phyloP scores from a whole-genome alignment of 805 yeast genomes.

The Teunomyces gatunensis region DNA sequence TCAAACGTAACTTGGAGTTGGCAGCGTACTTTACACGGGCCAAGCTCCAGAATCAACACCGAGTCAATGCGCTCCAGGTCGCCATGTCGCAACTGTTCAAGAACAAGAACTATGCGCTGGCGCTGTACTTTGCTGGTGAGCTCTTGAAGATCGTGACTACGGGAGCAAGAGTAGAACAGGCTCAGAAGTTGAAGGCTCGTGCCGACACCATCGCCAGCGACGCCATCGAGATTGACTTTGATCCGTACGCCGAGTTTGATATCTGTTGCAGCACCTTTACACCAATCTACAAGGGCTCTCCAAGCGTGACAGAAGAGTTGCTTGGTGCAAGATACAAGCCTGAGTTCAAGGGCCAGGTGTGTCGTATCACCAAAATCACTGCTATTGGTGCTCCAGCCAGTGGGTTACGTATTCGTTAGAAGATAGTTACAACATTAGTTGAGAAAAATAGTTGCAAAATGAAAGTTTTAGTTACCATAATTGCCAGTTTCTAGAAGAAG shows the following conservation, averaged over 20 bases:
- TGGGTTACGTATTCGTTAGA: slow-evolving; percentile 62
- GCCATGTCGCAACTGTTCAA: slow-evolving; percentile 94
- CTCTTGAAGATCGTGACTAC: slow-evolving; percentile 64
- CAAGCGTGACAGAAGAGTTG: slow-evolving; percentile 70
- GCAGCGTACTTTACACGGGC: slow-evolving; percentile 95
- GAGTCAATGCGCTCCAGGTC: slow-evolving; percentile 84
- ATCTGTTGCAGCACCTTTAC: slow-evolving; percentile 85
- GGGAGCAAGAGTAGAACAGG: slow-evolving; percentile 87
- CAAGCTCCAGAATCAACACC: slow-evolving; percentile 77
- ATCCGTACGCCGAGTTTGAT: slow-evolving; percentile 86
- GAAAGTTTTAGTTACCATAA: no score
- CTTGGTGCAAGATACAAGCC: slow-evolving; percentile 87
- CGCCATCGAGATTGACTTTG: slow-evolving; percentile 87
- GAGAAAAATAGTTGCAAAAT: no score
- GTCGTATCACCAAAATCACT: slow-evolving; percentile 73
- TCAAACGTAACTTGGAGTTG: slow-evolving; percentile 85
- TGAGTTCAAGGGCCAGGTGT: slow-evolving; percentile 73
- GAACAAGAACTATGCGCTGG: slow-evolving; percentile 81
- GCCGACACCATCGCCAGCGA: slow-evolving; percentile 82
- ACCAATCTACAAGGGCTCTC: slow-evolving; percentile 81
- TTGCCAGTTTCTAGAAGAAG: no score
- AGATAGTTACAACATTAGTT: no score
- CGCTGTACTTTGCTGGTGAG: slow-evolving; percentile 86
- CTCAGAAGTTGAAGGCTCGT: slow-evolving; percentile 73
- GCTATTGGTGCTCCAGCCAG: slow-evolving; percentile 88